Conservation (phyloP, 495 filamentous ascomycete genomes). For the Cenococcum geophilum region DNA sequence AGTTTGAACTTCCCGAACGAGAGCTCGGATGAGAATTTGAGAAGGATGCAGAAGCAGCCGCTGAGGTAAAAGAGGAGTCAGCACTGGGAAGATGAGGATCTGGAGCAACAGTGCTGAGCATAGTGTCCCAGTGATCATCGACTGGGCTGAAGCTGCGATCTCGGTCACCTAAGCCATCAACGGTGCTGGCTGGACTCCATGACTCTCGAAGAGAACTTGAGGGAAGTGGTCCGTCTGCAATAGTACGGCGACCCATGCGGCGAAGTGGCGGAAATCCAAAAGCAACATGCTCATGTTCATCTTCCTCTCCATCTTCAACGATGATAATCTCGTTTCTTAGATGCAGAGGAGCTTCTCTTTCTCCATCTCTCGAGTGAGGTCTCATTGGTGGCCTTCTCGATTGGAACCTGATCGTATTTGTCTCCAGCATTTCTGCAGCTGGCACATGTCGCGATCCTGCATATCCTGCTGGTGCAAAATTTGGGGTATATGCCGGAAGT, state of each 20-base stretch:
- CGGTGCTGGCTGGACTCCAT: slow-evolving; percentile 33
- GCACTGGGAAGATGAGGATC: slow-evolving; percentile 74
- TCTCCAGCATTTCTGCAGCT: background rate
- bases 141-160: slow-evolving; percentile 76
- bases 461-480: slow-evolving; percentile 30
- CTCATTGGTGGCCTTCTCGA: background rate
- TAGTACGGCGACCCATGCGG: slow-evolving; percentile 32
- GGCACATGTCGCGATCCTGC: slow-evolving; percentile 6
- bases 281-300: slow-evolving; percentile 20
- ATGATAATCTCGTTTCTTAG: background rate
- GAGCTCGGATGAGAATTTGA: slow-evolving; percentile 38
- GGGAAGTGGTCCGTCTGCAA: slow-evolving; percentile 27
- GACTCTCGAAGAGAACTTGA: slow-evolving; percentile 27
- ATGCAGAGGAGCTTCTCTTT: background rate
- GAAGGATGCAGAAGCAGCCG: slow-evolving; percentile 48
- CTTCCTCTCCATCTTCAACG: slow-evolving; percentile 15
- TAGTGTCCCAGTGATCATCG: slow-evolving; percentile 66
- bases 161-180: slow-evolving; percentile 78
- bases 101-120: slow-evolving; percentile 71
- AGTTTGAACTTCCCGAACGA: slow-evolving; percentile 30
- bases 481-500: slow-evolving; percentile 20
- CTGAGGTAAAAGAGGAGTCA: slow-evolving; percentile 72
- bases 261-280: slow-evolving; percentile 33
- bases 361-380: background rate
- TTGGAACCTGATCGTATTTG: background rate